Evolutionary conservation across 805 yeast genomes (phyloP), one percentile per base, ranked within the genome.

Genomic region (Yarrowia phangngaensis): DNA sequence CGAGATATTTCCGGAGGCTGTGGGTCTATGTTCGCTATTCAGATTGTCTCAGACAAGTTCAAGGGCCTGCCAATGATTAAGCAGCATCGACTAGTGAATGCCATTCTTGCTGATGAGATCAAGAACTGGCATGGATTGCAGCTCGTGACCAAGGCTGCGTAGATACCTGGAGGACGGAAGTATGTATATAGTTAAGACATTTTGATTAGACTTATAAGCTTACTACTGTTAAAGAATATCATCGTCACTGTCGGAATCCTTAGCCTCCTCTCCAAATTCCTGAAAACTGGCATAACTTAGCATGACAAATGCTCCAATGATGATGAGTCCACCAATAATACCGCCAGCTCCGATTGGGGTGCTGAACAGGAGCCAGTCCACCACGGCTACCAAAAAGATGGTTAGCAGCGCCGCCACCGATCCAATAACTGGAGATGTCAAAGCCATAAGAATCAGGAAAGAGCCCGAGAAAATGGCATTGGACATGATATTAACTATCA

Each of bases 11-110:
- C 92, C 20, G 97, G 90, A 14, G 98, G 98, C 0, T 92, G 98
- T 67, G 98, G 98, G 1, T 88, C 97, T 6, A 92, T 92, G 98
- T 92, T 87, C 67, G 87, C 95, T 38, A 90, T 92, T 43, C 69
- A 73, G 52, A 76, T 92, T 13, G 83, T 80, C 35, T 80, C 92
- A 48, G 72, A 70, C 2, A 69, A 77, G 59, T 92, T 92, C 67
- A 78, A 83, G 57, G 95, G 95, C 0, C 61, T 85, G 33, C 70
- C 85, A 1, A 86, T 86, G 80, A 73, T 92, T 55, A 89, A 88
- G 61, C 98, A 92, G 64, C 98, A 92, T 60, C 74, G 95, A 53
- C 64, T 90, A 56, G 97, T 92, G 12, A 90, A 92, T 65, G 76
- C 78, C 49, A 70, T 80, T 2, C 70, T 92, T 57, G 80, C 82